Conservation (phyloP, 2,329 filamentous ascomycete species). For the Penicillium sp. region DNA sequence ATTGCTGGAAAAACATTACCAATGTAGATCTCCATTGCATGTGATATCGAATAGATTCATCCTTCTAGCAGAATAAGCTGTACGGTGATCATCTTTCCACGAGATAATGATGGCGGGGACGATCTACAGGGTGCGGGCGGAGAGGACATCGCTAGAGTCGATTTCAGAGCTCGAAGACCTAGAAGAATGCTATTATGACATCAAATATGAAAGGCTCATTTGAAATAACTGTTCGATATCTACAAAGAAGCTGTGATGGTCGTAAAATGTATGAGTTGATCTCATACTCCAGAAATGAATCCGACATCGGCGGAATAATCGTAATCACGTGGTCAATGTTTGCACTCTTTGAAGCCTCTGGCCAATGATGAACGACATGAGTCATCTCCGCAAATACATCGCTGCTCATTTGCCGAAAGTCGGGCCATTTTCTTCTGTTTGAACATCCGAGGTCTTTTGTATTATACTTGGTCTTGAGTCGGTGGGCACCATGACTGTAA, state of each 20-base stretch:
- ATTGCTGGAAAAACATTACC: neutral
- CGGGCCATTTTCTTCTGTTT: conserved; percentile 8
- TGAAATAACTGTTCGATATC: neutral
- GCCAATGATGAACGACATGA: conserved; percentile 13
- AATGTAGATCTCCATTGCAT: neutral
- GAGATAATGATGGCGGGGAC: conserved; percentile 4
- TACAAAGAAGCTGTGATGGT: neutral
- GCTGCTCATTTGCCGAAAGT: conserved; percentile 18
- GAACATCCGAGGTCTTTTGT: neutral
- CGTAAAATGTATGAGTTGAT: neutral
- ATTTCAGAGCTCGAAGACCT: neutral
- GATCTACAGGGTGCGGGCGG: conserved; percentile 2
- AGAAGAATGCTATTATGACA: neutral
- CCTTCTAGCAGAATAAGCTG: neutral
- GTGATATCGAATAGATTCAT: neutral
- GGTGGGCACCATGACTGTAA: conserved; percentile 17
- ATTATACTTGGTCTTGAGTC: neutral
- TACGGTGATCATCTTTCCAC: neutral
- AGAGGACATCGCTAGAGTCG: neutral
- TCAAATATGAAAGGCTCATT: neutral
- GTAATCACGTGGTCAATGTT: conserved; percentile 1
- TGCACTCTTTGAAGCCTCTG: conserved; percentile 6
- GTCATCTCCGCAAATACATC: conserved; percentile 12
- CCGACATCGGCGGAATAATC: conserved; percentile 9
- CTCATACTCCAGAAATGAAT: neutral